These are phyloP conservation scores for Carex kokanica DNA, from an alignment of 176 grass and related monocot genomes.

Conservation along the genomic window DNA sequence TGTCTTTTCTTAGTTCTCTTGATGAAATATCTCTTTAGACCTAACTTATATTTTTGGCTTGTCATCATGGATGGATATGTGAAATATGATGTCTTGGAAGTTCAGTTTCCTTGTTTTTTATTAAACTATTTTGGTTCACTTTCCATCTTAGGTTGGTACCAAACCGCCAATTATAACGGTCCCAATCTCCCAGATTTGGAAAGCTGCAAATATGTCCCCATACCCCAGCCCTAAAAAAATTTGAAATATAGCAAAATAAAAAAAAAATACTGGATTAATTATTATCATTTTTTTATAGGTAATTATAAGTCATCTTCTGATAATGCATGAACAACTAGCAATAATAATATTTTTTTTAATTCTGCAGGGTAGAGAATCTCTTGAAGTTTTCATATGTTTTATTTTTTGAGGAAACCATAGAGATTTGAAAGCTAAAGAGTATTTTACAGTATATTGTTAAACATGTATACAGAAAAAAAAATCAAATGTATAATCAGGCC, in stretches of 20 bases:
- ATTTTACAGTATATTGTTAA: neutral
- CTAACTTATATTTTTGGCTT: neutral
- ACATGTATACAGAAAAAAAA: neutral
- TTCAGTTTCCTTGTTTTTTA: neutral
- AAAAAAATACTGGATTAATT: neutral
- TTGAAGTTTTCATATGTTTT: neutral
- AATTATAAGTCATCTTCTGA: neutral
- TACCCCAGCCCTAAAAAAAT: neutral
- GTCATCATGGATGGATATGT: neutral
- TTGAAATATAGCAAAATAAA: too few relatives aligned
- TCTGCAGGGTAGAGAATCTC: too few relatives aligned
- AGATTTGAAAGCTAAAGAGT: neutral
- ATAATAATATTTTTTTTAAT: neutral
- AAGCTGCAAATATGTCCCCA: neutral
- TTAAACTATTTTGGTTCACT: conserved; percentile 6
- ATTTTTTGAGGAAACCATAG: neutral
- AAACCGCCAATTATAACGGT: conserved; percentile 13
- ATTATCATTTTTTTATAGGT: neutral
- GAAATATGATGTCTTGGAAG: neutral
- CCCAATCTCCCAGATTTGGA: neutral
- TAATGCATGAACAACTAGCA: neutral
- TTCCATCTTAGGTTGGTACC: conserved; percentile 19
- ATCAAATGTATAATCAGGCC: conserved; percentile 3
- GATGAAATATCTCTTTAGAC: neutral
- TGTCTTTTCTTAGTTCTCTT: conserved; percentile 7